phyloP scores from a whole-genome alignment of 306 rosid genomes.

The Pterocarpus macrocarpus region DNA sequence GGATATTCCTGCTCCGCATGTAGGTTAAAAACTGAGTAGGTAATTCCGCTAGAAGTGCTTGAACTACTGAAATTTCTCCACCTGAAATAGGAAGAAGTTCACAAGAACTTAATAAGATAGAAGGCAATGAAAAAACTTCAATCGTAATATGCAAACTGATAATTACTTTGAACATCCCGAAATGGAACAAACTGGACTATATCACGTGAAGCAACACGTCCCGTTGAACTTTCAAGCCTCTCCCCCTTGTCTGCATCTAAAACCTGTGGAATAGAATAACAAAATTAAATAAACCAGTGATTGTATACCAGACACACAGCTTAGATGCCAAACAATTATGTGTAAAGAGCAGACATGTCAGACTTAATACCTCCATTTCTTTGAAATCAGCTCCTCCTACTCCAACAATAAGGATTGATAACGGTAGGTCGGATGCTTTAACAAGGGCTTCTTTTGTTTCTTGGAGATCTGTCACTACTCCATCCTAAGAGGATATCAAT shows the following conservation, averaged over 20 bases:
- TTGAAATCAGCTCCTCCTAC: constrained; percentile 99
- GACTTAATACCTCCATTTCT: constrained; percentile 93
- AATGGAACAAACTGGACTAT: constrained; percentile 97
- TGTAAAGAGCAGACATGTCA: constrained; percentile 12
- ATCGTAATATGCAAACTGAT: constrained; percentile 38
- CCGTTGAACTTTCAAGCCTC: constrained; percentile 85
- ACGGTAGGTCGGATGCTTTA: constrained; percentile 93
- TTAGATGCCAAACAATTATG: constrained; percentile 22
- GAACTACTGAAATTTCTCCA: constrained; percentile 95
- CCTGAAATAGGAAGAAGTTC: constrained; percentile 60
- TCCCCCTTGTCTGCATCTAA: constrained; percentile 97
- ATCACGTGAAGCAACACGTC: constrained; percentile 95
- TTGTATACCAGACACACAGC: constrained; percentile 9
- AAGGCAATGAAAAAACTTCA: constrained; percentile 24
- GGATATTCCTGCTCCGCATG: constrained; percentile 86
- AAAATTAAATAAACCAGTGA: constrained; percentile 40
- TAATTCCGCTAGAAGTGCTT: constrained; percentile 91
- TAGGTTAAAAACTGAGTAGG: constrained; percentile 92
- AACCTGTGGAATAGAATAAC: constrained; percentile 57
- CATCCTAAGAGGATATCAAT: constrained; percentile 71
- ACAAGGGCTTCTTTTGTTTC: constrained; percentile 99
- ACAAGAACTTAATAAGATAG: constrained; percentile 1
- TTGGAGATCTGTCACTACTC: constrained; percentile 99
- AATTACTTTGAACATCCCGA: constrained; percentile 92
- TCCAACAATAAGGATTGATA: constrained; percentile 96